These are phyloP conservation scores for Salmacisia buchloeana DNA, from an alignment of 1,284 basidiomycete species.

Conservation along the genomic window DNA sequence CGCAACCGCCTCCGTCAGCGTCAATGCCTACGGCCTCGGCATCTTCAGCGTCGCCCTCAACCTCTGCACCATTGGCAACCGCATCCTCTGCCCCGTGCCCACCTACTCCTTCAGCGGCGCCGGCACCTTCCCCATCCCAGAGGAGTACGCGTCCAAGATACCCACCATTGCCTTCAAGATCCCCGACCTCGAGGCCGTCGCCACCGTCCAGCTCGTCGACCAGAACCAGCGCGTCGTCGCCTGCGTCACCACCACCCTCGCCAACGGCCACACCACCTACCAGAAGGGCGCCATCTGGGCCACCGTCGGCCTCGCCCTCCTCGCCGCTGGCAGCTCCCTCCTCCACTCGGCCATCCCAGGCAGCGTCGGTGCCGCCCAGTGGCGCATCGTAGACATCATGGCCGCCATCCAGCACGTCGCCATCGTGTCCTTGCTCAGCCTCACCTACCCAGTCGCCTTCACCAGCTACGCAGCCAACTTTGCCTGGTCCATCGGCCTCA, in stretches of 20 bases:
- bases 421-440: conserved; percentile 66
- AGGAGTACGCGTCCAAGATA: conserved; percentile 56
- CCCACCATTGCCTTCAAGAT: conserved; percentile 78
- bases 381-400: conserved; percentile 70
- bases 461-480: conserved; percentile 77
- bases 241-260: conserved; percentile 82
- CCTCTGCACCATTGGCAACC: conserved; percentile 38
- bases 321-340: conserved; percentile 64
- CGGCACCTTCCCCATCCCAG: conserved; percentile 69
- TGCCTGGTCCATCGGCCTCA: conserved; percentile 79
- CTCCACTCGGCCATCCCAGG: conserved; percentile 59
- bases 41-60: conserved; percentile 41
- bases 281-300: conserved; percentile 72
- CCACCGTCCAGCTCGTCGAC: conserved; percentile 70
- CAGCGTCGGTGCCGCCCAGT: conserved; percentile 53
- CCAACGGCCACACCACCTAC: conserved; percentile 79
- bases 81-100: conserved; percentile 45
- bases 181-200: conserved; percentile 86
- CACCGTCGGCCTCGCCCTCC: conserved; percentile 65
- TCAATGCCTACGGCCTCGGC: conserved; percentile 46
- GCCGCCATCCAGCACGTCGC: conserved; percentile 77
- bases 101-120: conserved; percentile 54
- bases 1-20: conserved; percentile 27
- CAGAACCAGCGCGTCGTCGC: conserved; percentile 68
- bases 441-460: conserved; percentile 82